A percentile compares a stretch with the other conserved stretches of the same genome.
Evolutionary conservation across 73 alveolate genomes (phyloP).

Genomic region (Paramecium biaurelia): DNA sequence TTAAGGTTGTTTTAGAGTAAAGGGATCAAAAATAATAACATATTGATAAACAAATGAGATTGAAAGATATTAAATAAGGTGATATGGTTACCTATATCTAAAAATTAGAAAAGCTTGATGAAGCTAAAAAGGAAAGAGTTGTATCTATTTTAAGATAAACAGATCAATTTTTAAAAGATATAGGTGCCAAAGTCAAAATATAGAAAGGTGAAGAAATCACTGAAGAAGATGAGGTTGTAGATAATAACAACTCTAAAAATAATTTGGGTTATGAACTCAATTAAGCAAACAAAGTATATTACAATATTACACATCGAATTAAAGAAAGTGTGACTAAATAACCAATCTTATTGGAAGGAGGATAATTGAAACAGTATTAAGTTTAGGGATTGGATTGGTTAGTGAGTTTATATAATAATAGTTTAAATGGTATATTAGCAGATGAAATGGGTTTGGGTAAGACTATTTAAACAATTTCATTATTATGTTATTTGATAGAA

Average conservation of each 20-base stretch:
- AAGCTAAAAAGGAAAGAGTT: conserved; percentile 94
- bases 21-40: conserved; percentile 68
- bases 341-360: conserved; percentile 90
- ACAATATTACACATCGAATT: conserved; percentile 92
- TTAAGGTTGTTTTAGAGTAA: conserved; percentile 84
- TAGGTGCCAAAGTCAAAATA: conserved; percentile 94
- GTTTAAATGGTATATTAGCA: conserved; percentile 96
- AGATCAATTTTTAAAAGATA: conserved; percentile 86
- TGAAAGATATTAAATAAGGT: background rate
- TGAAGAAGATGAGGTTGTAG: conserved; percentile 65
- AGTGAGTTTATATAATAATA: conserved; percentile 92
- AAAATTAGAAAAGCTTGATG: conserved; percentile 67
- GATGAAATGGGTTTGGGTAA: conserved; percentile 99
- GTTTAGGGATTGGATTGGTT: conserved; percentile 95
- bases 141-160: conserved; percentile 94
- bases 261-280: conserved; percentile 66
- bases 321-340: conserved; percentile 87
- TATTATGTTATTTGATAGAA: conserved; percentile 92
- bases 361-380: conserved; percentile 81
- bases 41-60: background rate
- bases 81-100: background rate
- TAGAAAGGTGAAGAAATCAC: conserved; percentile 81
- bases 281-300: conserved; percentile 82
- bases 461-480: conserved; percentile 95
- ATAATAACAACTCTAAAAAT: conserved; percentile 39